Conservation (phyloP, 2,329 filamentous ascomycete species). For the Lasiodiplodia sp. region DNA sequence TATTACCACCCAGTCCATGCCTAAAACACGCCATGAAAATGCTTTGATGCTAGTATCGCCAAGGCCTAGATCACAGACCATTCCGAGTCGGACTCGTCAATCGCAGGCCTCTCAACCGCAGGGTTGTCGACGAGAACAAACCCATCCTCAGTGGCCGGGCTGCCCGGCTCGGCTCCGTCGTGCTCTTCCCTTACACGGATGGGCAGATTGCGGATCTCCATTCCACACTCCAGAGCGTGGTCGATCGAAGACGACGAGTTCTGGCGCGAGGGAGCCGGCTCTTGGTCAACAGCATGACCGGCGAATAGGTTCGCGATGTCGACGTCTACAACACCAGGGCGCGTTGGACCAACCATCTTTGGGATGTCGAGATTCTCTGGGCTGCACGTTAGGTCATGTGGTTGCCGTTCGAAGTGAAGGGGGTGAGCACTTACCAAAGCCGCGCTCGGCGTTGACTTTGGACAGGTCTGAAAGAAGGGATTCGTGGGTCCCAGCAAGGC, state of each 20-base stretch:
- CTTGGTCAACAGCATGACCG: background rate
- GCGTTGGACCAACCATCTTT: constrained; percentile 11
- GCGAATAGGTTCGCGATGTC: background rate
- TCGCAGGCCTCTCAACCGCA: background rate
- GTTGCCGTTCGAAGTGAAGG: too few species aligned
- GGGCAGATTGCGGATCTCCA: background rate
- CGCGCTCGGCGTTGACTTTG: constrained; percentile 45
- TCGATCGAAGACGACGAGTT: background rate
- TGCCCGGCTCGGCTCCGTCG: background rate
- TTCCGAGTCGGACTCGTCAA: constrained; percentile 12
- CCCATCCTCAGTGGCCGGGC: background rate
- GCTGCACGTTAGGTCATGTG: background rate
- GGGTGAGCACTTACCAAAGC: constrained; percentile 45
- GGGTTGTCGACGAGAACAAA: background rate
- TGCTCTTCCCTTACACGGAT: background rate
- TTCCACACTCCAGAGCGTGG: background rate
- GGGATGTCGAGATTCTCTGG: constrained; percentile 16
- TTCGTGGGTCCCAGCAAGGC: constrained; percentile 45
- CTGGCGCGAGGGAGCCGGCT: background rate
- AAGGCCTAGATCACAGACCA: constrained; percentile 3
- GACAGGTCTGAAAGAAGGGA: constrained; percentile 52
- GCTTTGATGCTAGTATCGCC: background rate
- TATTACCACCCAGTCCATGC: background rate
- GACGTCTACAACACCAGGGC: background rate
- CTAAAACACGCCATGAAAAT: background rate